Base-by-base conservation (phyloP, 768 basidiomycete species). In the Hemileccinum impolitum region DNA sequence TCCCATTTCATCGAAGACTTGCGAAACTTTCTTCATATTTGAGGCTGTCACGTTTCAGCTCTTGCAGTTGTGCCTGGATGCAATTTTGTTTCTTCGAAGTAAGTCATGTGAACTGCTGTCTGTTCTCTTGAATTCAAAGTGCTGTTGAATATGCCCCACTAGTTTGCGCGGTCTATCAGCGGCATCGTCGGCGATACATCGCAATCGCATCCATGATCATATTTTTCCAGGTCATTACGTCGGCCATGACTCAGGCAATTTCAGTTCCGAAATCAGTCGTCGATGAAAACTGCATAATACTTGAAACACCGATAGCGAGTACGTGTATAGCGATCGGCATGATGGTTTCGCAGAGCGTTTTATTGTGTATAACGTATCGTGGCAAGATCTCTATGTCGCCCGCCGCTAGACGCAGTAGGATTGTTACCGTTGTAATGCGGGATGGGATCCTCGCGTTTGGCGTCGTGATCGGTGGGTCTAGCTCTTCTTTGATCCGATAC, bases 31-130 rank as follows among this genome's bases (percentile, higher is more conserved):
- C 14, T 46, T 39, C 15, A 3, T 21, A 30, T 35, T 42, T 19
- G 48, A 42, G 47, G 37, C 21, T 6, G 6, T 35, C 14, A 18
- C 44, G 1, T 63, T 46, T 26, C 54, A 49, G 19, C n/a, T 49
- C 19, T 32, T 61, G 39, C 43, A 57, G 17, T 2, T 63, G n/a
- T 48, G 40, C 21, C 35, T 61, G 1, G 44, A 63, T 28, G 23
- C 30, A 6, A 34, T 63, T 12, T 30, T 61, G 6, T 17, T 61
- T 18, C 52, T 61, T 48, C 55, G 48, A 41, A 57, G 60, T 61
- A 39, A 48, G 61, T 54, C 6, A 6, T 30, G 23, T 30, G 14
- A 45, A 35, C 14, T 15, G 23, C n/a, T 19, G 1, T 37, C 13
- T 17, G 3, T 15, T 23, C 36, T n/a, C 13, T 13, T 3, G 9